phyloP scores from a whole-genome alignment of 768 basidiomycete species.

The Fomitopsis pulvina region DNA sequence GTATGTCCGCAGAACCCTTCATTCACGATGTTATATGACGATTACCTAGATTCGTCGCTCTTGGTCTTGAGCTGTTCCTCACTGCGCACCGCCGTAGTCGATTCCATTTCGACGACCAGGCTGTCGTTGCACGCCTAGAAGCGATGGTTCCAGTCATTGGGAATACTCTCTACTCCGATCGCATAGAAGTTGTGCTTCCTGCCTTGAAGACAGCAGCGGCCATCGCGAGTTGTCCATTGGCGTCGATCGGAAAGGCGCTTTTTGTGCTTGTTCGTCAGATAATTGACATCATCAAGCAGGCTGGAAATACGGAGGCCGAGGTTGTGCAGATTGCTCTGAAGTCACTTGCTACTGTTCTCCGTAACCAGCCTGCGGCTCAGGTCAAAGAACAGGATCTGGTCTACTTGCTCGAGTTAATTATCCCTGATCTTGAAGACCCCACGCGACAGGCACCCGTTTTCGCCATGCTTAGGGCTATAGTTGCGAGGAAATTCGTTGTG shows the following conservation, averaged over 20 bases:
- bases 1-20: conserved; percentile 31
- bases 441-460: conserved; percentile 82
- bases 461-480: conserved; percentile 82
- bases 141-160: conserved; percentile 84
- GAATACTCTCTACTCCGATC: conserved; percentile 84
- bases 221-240: conserved; percentile 79
- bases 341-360: conserved; percentile 79
- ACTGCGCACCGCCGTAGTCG: conserved; percentile 81
- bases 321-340: conserved; percentile 84
- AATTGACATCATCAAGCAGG: conserved; percentile 72
- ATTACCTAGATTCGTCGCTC: conserved; percentile 66
- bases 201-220: conserved; percentile 77
- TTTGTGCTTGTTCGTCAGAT: conserved; percentile 82
- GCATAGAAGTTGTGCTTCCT: conserved; percentile 63
- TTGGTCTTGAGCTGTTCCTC: conserved; percentile 88
- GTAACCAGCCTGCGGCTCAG: conserved; percentile 77
- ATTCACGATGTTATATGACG: background rate
- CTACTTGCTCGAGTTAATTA: conserved; percentile 77
- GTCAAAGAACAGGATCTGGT: conserved; percentile 87
- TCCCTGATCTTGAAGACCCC: conserved; percentile 89
- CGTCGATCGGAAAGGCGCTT: conserved; percentile 64
- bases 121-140: conserved; percentile 77
- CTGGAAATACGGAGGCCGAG: conserved; percentile 86
- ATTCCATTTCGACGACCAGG: conserved; percentile 74
- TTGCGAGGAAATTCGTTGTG: conserved; percentile 86